phyloP scores from a whole-genome alignment of 2,329 filamentous ascomycete species.

The Gliomastix tumulicola region DNA sequence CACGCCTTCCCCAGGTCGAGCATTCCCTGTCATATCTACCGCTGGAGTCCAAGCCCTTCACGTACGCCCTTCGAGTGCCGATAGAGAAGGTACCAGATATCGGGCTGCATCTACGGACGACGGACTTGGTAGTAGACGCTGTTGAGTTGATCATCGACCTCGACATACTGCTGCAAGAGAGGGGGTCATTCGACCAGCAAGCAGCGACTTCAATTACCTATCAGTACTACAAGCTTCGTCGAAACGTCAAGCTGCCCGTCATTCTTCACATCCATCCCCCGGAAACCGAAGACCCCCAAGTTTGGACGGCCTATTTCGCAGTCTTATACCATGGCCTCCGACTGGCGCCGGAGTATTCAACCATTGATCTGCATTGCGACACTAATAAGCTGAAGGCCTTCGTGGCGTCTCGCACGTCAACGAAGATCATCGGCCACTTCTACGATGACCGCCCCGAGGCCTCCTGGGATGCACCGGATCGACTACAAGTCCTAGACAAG shows the following conservation, averaged over 20 bases:
- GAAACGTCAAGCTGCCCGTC: constrained; percentile 1
- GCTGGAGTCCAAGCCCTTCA: constrained; percentile 50
- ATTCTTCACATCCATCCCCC: background rate
- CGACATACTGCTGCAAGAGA: background rate
- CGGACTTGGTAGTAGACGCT: constrained; percentile 56
- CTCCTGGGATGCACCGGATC: constrained; percentile 27
- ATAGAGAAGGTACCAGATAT: constrained; percentile 45
- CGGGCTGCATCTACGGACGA: constrained; percentile 51
- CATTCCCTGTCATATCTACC: constrained; percentile 22
- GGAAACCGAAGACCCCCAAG: background rate
- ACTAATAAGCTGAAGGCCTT: background rate
- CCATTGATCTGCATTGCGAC: constrained; percentile 25
- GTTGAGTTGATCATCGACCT: constrained; percentile 48
- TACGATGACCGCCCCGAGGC: constrained; percentile 14
- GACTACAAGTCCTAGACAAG: constrained; percentile 10
- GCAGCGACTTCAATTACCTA: background rate
- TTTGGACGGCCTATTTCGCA: constrained; percentile 23
- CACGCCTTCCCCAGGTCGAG: background rate
- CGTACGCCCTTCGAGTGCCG: constrained; percentile 54
- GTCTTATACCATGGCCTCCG: constrained; percentile 43
- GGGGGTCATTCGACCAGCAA: background rate
- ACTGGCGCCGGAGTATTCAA: constrained; percentile 39
- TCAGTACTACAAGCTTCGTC: constrained; percentile 1
- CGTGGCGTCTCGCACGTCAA: constrained; percentile 34
- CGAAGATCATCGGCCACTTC: constrained; percentile 39